Evolutionary conservation across 1,139 yeast species (phyloP), one percentile per base, ranked within the genome.

Genomic region (Hemisphaericaspora lyxosophila): DNA sequence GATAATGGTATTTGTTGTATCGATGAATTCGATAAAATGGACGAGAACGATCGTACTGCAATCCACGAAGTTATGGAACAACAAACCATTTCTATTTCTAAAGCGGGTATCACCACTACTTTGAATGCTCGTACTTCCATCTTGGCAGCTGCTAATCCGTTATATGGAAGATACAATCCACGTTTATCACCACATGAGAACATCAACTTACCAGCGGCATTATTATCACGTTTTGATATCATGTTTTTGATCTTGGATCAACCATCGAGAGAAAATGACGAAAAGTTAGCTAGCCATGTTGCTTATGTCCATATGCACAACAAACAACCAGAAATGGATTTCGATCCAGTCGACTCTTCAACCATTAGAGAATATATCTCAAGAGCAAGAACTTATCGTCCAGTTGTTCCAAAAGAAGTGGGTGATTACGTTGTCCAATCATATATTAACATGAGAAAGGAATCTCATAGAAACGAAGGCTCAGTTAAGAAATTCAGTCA

Each of bases 41-140:
- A 90, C 59, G 99, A 94, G 60, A 67, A 78, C 44, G 98, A 94
- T 63, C 77, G 99, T 59, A 92, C 98, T 0, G 97, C 98, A 4
- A 94, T 94, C 57, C 98, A 92, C 64, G 98, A 92, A 71, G 99
- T 94, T 31, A 94, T 94, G 99, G 99, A 94, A 69, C 99, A 94
- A 62, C 98, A 94, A 64, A 94, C 98, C 2, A 92, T 94, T 46
- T 87, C 96, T 22, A 94, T 94, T 44, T 86, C 97, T 33, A 94
- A 94, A 62, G 99, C 98, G 3, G 99, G 99, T 50, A 92, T 94
- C 51, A 87, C 95, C 48, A 94, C 99, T 6, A 89, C 97, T 1
- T 72, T 94, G 49, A 94, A 94, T 60, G 98, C 99, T 9, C 78
- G 99, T 61, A 80, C 98, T 1, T 89, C 97, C 1, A 87, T 94